Evolutionary conservation across 208 protist species (phyloP).

Genomic region (Trypanosoma platydactyli): DNA sequence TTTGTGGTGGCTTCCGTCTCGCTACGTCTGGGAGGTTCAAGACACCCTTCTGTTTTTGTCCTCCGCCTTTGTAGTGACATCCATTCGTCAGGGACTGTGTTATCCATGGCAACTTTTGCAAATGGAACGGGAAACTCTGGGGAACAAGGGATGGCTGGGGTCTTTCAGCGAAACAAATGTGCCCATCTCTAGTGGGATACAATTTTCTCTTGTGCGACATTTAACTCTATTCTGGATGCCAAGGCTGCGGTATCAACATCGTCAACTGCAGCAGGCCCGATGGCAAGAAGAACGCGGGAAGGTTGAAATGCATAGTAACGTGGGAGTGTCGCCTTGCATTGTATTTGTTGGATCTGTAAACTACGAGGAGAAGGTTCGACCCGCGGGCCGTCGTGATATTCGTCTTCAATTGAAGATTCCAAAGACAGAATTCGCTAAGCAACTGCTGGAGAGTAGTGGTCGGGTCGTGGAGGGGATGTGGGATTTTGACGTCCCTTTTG

Average conservation of each 20-base stretch:
- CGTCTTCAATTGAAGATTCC: conserved; percentile 3
- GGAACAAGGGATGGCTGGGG: background rate
- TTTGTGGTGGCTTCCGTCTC: conserved; percentile 13
- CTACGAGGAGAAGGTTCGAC: conserved; percentile 14
- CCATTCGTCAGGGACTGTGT: conserved; percentile 1
- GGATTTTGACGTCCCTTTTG: conserved; percentile 26
- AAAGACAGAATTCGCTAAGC: background rate
- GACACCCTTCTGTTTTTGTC: conserved; percentile 24
- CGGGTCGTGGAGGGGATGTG: background rate
- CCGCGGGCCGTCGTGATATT: background rate
- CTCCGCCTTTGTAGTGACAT: conserved; percentile 18
- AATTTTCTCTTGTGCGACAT: conserved; percentile 15
- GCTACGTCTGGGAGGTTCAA: conserved; percentile 19
- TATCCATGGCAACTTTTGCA: conserved; percentile 24
- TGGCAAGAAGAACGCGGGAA: background rate
- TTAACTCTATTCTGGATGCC: background rate
- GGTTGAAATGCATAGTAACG: background rate
- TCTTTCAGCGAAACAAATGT: background rate
- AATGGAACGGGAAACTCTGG: background rate
- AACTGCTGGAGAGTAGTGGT: background rate
- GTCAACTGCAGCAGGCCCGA: too few species aligned
- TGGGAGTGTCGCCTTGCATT: background rate
- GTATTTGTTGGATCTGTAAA: conserved; percentile 14
- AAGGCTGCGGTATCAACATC: too few species aligned
- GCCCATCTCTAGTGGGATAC: conserved; percentile 18